A percentile compares a stretch with the other conserved stretches of the same genome.
Conservation (phyloP, 2,329 filamentous ascomycete species). For the Apiospora aurea region DNA sequence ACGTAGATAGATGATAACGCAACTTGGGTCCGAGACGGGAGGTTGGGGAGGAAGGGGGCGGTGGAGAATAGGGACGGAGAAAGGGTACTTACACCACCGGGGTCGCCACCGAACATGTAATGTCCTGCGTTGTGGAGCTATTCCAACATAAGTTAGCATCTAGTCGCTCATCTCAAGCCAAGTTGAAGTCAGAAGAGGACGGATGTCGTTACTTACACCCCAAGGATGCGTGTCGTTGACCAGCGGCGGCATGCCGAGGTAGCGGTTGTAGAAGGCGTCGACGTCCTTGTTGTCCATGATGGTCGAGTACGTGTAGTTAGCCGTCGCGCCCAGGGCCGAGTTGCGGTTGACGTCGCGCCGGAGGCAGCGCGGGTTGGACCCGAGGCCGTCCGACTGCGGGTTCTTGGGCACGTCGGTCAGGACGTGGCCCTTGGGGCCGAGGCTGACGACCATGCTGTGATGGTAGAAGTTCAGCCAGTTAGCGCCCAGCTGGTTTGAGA, state of each 20-base stretch:
- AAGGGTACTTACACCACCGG: slow-evolving; percentile 39
- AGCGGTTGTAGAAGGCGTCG: slow-evolving; percentile 49
- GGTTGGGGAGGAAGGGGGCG: not conserved
- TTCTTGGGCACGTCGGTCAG: slow-evolving; percentile 41
- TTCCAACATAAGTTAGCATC: not conserved
- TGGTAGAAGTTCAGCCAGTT: not conserved
- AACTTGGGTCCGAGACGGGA: not conserved
- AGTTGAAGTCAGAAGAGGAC: not conserved
- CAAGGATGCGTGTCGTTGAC: slow-evolving; percentile 46
- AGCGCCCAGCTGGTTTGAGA: not conserved
- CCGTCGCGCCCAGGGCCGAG: slow-evolving; percentile 46
- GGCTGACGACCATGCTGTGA: slow-evolving; percentile 46
- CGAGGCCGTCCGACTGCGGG: slow-evolving; percentile 43
- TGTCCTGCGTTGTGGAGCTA: slow-evolving; percentile 46
- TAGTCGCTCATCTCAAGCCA: not conserved
- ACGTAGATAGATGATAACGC: not conserved
- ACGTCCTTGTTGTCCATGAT: slow-evolving; percentile 47
- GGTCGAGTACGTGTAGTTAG: slow-evolving; percentile 42
- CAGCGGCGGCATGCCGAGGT: slow-evolving; percentile 45
- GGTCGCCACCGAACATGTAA: slow-evolving; percentile 47
- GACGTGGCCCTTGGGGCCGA: slow-evolving; percentile 46
- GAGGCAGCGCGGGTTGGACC: slow-evolving; percentile 51
- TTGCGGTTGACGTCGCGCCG: slow-evolving; percentile 49
- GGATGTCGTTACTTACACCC: slow-evolving; percentile 41
- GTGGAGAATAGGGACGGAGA: no score